phyloP scores from a whole-genome alignment of 352 stramenopile genomes.

The Phytopythium sindhum region DNA sequence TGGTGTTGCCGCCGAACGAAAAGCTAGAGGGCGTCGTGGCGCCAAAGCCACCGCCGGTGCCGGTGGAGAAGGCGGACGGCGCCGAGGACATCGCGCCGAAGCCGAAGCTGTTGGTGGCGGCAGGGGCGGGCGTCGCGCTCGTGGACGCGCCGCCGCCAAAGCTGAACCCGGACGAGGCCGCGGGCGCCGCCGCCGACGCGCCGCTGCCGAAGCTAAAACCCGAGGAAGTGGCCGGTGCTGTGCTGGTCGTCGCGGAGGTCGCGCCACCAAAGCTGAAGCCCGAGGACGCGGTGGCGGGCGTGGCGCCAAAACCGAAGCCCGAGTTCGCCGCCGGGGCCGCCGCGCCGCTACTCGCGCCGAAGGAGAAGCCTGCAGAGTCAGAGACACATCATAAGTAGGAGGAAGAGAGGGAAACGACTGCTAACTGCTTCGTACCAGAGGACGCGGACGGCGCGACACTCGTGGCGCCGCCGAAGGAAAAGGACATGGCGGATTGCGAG shows the following conservation, averaged over 20 bases:
- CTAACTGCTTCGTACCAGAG: background rate
- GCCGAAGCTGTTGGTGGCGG: constrained; percentile 9
- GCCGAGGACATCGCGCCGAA: constrained; percentile 8
- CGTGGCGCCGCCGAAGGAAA: constrained; percentile 2
- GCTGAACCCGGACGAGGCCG: constrained; percentile 30
- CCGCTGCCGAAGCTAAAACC: constrained; percentile 24
- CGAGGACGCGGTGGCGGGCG: background rate
- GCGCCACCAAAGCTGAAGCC: background rate
- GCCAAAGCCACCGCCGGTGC: too few species aligned
- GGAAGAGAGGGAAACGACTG: background rate
- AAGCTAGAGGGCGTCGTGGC: constrained; percentile 13
- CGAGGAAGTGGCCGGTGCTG: background rate
- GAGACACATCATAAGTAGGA: background rate
- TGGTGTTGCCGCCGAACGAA: constrained; percentile 17
- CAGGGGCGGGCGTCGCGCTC: too few species aligned
- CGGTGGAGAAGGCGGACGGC: too few species aligned
- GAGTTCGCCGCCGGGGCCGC: background rate
- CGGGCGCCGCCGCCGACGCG: background rate
- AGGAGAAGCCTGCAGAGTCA: background rate
- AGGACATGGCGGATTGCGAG: background rate
- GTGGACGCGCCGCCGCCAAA: constrained; percentile 4
- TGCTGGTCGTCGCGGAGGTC: background rate
- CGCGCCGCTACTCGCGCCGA: background rate
- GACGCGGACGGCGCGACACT: background rate
- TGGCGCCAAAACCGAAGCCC: background rate